Percentiles rank a stretch among this genome's conserved stretches.
phyloP scores from a whole-genome alignment of 2,329 filamentous ascomycete species.

The Stagonosporopsis cucurbitacearum region DNA sequence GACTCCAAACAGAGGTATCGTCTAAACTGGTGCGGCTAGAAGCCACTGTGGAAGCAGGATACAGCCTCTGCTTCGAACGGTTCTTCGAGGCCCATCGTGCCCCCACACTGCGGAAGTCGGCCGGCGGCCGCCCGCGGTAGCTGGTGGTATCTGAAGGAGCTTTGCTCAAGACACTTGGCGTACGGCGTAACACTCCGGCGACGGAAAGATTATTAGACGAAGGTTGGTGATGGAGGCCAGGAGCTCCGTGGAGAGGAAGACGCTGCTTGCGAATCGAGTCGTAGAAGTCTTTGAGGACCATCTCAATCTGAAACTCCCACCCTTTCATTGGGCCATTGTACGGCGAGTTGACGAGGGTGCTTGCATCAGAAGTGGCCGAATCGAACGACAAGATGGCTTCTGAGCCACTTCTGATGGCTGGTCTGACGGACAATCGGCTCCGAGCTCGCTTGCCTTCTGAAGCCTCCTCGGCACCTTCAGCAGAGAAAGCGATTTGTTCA shows the following conservation, averaged over 20 bases:
- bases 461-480: conserved; percentile 41
- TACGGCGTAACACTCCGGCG: conserved; percentile 75
- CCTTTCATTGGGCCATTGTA: conserved; percentile 77
- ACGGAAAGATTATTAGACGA: conserved; percentile 71
- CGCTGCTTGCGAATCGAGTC: conserved; percentile 84
- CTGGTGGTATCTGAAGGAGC: conserved; percentile 81
- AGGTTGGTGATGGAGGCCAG: conserved; percentile 58
- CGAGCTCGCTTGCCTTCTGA: conserved; percentile 45
- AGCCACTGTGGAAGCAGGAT: conserved; percentile 79
- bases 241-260: conserved; percentile 82
- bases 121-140: conserved; percentile 71
- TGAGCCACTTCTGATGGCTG: conserved; percentile 46
- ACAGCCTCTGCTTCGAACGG: conserved; percentile 77
- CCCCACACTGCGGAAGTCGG: conserved; percentile 67
- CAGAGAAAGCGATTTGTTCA: conserved; percentile 35
- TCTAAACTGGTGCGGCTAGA: conserved; percentile 95
- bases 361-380: conserved; percentile 61
- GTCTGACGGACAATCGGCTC: conserved; percentile 54
- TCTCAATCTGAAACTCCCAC: conserved; percentile 90
- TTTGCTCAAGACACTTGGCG: conserved; percentile 90
- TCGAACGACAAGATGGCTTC: conserved; percentile 46
- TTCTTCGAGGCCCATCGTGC: conserved; percentile 86
- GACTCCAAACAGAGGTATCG: conserved; percentile 91
- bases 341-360: conserved; percentile 77
- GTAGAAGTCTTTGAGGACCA: conserved; percentile 92